Base-by-base conservation (phyloP, 805 yeast genomes). In the Ogataea pignaliae region DNA sequence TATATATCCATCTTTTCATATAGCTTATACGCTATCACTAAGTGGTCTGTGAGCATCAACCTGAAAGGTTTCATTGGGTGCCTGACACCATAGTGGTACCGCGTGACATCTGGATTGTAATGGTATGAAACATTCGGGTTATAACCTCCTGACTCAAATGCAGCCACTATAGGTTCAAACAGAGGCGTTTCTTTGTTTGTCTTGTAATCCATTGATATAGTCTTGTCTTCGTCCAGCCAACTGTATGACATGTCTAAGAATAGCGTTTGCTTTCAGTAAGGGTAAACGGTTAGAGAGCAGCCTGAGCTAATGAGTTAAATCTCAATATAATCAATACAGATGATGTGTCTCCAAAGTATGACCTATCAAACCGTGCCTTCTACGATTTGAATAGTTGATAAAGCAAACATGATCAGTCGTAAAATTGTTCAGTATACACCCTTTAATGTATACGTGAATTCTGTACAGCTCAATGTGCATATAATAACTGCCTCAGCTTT, bases 41-140 rank as follows among this genome's bases (percentile, higher is more conserved):
- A 69, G 61, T 90, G 96, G 66, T 91, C 97, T 0, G 99, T 91
- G 37, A 91, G 75, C 90, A 89, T 84, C 49, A 93, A 71, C 52
- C 99, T 71, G 64, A 90, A 88, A 13, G 99, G 99, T 63, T 91
- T 91, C 99, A 91, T 91, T n/a, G 99, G 99, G 65, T 91, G 99
- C 47, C 81, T 78, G 1, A 87, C 85, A 14, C 99, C 99, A 63
- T 87, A 90, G 58, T 90, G 97, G 64, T 83, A 90, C 51, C 79
- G 76, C 1, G 87, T 74, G 0, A 83, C 95, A 42, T 83, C 79
- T 21, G 89, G 86, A 63, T 89, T 89, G 65, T 77, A 88, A 64
- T 89, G 97, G 66, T 89, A 89, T 9, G 96, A 87, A 1, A 89
- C 96, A 57, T 78, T 68, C 3, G 83, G 81, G 11, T 68, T 68